Evolutionary conservation across 139 green algal species (phyloP), one percentile per base, ranked within the genome.

Genomic region (Dunaliella primolecta): DNA sequence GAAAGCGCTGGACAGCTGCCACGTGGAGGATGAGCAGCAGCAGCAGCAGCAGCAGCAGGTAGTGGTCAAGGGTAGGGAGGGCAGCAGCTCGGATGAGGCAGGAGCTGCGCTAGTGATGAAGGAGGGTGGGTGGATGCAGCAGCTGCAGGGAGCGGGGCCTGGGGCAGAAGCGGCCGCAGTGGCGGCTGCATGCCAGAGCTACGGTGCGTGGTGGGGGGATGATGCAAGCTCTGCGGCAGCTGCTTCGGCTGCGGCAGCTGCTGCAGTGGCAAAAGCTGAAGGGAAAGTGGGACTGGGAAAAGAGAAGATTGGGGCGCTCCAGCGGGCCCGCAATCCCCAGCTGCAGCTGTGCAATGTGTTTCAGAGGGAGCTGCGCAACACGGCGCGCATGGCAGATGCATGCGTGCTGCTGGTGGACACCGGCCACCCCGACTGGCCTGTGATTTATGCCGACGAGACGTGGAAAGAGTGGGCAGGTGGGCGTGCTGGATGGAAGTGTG

Each of bases 401-500:
- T 84, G 84, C 33, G 78, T 86, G 31, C 79, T 89, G 72, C 36
- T 89, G 71, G 78, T 89, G 83, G 83, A 87, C 79, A 89, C 83
- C 0, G 24, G n/a, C 29, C n/a, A 33, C 20, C 55, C 79, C 1
- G 79, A 79, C 79, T 86, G 76, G 76, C 55, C 75, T 21, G 55
- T 86, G 3, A 71, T 87, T 1, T 87, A 83, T 74, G 74, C 55
- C 0, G 75, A 75, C 30, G 46, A 82, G 29, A 36, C 72, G 7
- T 89, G 80, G 79, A 38, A 80, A 79, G 36, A 35, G 55, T 37
- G 84, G 25, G 83, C 83, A 64, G 86, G 82, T 72, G 71, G 35
- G 77, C 21, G n/a, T n/a, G n/a, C n/a, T n/a, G n/a, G n/a, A n/a
- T n/a, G n/a, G n/a, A n/a, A n/a, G n/a, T n/a, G n/a, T n/a, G n/a